Evolutionary conservation across 768 basidiomycete species (phyloP), one percentile per base, ranked within the genome.

Genomic region (Udeniomyces megalosporus): DNA sequence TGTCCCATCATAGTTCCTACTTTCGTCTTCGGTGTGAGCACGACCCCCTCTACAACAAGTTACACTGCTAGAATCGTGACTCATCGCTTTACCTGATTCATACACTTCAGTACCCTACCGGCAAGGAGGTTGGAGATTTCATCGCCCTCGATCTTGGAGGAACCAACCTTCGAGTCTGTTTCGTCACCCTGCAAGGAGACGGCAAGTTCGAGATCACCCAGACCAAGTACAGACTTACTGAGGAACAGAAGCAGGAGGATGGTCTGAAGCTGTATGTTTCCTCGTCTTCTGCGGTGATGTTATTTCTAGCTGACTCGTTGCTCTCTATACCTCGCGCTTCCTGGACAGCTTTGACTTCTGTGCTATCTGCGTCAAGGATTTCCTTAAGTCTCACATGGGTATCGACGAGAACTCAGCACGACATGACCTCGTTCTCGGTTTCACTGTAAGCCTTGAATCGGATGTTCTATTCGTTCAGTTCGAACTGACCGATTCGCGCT

Each of bases 201-300:
- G 93, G 95, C 63, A 92, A 93, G 77, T 99, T 97, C 73, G 91
- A 96, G 75, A 85, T 99, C 68, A 90, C 91, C 0, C 93, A 97
- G 72, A 85, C 91, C 38, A 99, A 99, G 74, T 97, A 96, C 75
- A 85, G 92, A 55, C 81, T 99, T 49, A 83, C 88, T 0, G 95
- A 99, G 71, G 95, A 96, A 70, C 95, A 97, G 74, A 99, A 99
- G 74, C 90, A 95, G 63, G 88, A 87, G 7, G 90, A 96, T n/a
- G 95, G 92, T 6, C 84, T 89, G 71, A 84, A 84, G 64, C 76
- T 99, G 56, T 96, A 62, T 66, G 71, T 68, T 1, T 44, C n/a
- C n/a, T n/a, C n/a, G n/a, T n/a, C n/a, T n/a, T n/a, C n/a, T n/a
- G n/a, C n/a, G n/a, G n/a, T n/a, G n/a, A n/a, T n/a, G n/a, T n/a